Evolutionary conservation across 2,329 filamentous ascomycete species (phyloP).

Genomic region (Monilinia vaccinii-corymbosi): DNA sequence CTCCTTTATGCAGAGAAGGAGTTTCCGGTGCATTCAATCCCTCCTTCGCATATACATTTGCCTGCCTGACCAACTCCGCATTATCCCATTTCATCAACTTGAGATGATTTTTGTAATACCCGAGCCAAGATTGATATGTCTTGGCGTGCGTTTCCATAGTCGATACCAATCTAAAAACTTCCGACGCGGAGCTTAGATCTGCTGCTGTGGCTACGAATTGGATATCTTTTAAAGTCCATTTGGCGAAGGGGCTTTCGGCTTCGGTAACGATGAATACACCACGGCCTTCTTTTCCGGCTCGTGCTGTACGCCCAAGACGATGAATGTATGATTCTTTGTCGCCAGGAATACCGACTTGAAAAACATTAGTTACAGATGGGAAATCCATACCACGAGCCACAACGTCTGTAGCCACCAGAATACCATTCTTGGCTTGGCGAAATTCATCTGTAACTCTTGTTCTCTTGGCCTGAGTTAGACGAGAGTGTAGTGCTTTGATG

Average conservation of each 20-base stretch:
- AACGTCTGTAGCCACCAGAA: slow-evolving; percentile 72
- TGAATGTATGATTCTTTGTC: slow-evolving; percentile 68
- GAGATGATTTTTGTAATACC: slow-evolving; percentile 42
- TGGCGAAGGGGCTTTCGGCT: slow-evolving; percentile 44
- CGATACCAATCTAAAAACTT: slow-evolving; percentile 34
- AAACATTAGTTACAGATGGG: slow-evolving; percentile 69
- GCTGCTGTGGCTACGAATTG: slow-evolving; percentile 39
- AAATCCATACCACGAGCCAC: slow-evolving; percentile 79
- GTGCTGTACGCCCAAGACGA: slow-evolving; percentile 66
- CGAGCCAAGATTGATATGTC: slow-evolving; percentile 49
- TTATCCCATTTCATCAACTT: slow-evolving; percentile 34
- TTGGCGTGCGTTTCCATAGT: slow-evolving; percentile 40
- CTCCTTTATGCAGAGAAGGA: slow-evolving; percentile 39
- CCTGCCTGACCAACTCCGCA: slow-evolving; percentile 38
- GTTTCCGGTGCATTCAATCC: slow-evolving; percentile 40
- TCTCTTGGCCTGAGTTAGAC: slow-evolving; percentile 60
- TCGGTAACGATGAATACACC: slow-evolving; percentile 58
- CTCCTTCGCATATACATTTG: slow-evolving; percentile 40
- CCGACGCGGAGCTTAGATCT: slow-evolving; percentile 35
- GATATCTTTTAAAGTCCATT: slow-evolving; percentile 44
- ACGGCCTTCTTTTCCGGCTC: slow-evolving; percentile 64
- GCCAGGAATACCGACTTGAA: slow-evolving; percentile 58
- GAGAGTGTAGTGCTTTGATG: slow-evolving; percentile 58
- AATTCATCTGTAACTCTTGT: slow-evolving; percentile 66
- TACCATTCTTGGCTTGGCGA: slow-evolving; percentile 49